These are phyloP conservation scores for Cordyceps militaris DNA, from an alignment of 2,329 filamentous ascomycete species.

Conservation along the genomic window DNA sequence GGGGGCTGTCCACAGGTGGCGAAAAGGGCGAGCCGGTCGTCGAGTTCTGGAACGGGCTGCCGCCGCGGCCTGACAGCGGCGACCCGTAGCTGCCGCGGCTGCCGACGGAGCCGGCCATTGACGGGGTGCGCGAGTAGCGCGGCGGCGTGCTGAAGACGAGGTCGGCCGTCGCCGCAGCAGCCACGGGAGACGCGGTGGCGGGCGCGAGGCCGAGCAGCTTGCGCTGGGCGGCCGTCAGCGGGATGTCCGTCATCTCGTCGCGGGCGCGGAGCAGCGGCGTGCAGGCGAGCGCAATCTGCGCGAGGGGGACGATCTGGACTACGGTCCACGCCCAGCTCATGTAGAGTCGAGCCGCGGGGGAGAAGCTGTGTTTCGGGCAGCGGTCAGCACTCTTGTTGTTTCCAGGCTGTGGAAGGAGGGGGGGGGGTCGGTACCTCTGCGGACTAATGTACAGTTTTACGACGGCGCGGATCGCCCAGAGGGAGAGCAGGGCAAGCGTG, in stretches of 20 bases:
- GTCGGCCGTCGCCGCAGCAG: not conserved
- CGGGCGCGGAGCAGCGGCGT: constrained; percentile 63
- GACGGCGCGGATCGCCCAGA: constrained; percentile 30
- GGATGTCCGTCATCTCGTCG: constrained; percentile 81
- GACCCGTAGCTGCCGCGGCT: constrained; percentile 53
- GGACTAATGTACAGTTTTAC: constrained; percentile 30
- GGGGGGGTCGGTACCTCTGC: constrained; percentile 30
- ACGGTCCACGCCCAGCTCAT: constrained; percentile 38
- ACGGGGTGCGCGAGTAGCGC: constrained; percentile 71
- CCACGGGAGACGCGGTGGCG: constrained; percentile 52
- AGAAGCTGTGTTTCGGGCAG: constrained; percentile 22
- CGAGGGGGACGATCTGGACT: constrained; percentile 50
- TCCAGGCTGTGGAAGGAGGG: not conserved
- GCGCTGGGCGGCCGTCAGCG: constrained; percentile 70
- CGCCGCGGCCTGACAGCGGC: constrained; percentile 41
- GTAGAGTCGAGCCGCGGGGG: constrained; percentile 28
- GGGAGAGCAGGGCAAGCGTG: constrained; percentile 36
- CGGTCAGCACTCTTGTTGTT: not conserved
- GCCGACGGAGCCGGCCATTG: constrained; percentile 53
- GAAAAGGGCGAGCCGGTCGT: constrained; percentile 42
- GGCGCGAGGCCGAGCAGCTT: constrained; percentile 75
- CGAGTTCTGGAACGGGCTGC: constrained; percentile 36
- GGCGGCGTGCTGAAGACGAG: constrained; percentile 74
- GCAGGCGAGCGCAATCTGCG: constrained; percentile 66
- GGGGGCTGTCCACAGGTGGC: constrained; percentile 36